Base-by-base conservation (phyloP, 805 yeast species). In the Spencermartinsiella europaea region DNA sequence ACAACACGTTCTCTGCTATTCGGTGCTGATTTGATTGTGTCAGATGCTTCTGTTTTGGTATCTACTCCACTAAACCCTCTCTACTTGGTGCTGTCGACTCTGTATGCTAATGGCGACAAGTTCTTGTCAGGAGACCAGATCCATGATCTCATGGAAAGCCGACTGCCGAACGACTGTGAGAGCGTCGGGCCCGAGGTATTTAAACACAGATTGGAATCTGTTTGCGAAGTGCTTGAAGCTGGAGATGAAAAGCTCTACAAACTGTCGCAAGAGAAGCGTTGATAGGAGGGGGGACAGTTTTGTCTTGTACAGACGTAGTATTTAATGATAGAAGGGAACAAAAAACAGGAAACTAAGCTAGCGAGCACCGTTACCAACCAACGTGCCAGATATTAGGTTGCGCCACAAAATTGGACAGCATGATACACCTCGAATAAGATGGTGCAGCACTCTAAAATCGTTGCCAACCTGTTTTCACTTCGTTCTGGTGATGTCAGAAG, bases 1-100 rank as follows among this genome's bases (percentile, higher is more conserved):
- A 37, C 49, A 44, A 53, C 55, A 3, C 31, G 38, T 25, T 53
- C 40, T 12, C 7, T 22, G 8, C 27, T 36, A 19, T 44, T 46
- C 27, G 34, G 34, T 7, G n/a, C 40, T 21, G 49, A 50, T 34
- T n/a, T 21, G 20, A 31, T 53, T 14, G 20, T 42, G 15, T 33
- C 40, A 4, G 61, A 59, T 40, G 57, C 59, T 2, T 21, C 48
- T 5, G 17, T 63, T 10, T 42, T 51, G 4, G 58, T 56, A 4
- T 52, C 61, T 3, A 53, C 60, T 5, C 63, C 65, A 1, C 38
- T 62, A 14, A 54, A 62, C 40, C 59, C 63, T 2, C 28, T 61
- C 10, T 62, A 54, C 44, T 42, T 63, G 7, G 42, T 60, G 1
- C 42, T 64, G 16, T 54, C 53, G 1, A 49, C 54, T 3, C 49